Conservation (phyloP, 176 grass and related monocot species). For the Oryza rufipogon region DNA sequence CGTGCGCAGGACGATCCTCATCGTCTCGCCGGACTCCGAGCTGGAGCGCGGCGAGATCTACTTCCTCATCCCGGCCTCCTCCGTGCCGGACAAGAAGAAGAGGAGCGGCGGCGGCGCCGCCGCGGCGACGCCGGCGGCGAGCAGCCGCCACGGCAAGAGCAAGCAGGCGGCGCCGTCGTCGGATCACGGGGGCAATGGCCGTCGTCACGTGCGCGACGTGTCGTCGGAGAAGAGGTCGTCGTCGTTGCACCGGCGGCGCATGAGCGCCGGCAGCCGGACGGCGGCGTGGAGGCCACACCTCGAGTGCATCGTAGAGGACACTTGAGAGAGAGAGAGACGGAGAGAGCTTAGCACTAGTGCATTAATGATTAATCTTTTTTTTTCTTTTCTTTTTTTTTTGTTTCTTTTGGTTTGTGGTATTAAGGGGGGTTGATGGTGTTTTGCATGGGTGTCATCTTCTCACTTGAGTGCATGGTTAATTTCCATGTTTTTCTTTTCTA, state of each 20-base stretch:
- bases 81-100: conserved; percentile 54
- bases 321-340: conserved; percentile 27
- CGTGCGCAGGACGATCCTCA: conserved; percentile 61
- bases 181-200: conserved; percentile 11
- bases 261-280: conserved; percentile 38
- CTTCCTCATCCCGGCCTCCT: conserved; percentile 77
- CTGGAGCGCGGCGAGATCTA: conserved; percentile 88
- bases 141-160: conserved; percentile 5
- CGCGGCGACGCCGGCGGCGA: neutral
- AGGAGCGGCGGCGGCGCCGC: neutral
- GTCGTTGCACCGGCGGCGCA: conserved; percentile 45
- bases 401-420: conserved; percentile 10
- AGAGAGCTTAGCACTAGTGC: neutral
- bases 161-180: neutral
- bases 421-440: conserved; percentile 35
- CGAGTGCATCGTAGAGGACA: conserved; percentile 75
- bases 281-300: conserved; percentile 76
- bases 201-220: conserved; percentile 25
- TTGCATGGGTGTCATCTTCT: conserved; percentile 46
- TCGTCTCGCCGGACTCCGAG: conserved; percentile 75
- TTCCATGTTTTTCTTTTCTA: neutral
- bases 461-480: conserved; percentile 45
- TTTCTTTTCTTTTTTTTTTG: too few relatives aligned
- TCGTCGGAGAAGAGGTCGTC: conserved; percentile 37
- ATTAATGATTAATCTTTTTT: conserved; percentile 25